These are phyloP conservation scores for Boletus eberwhitei DNA, from an alignment of 768 basidiomycete genomes.

Conservation along the genomic window DNA sequence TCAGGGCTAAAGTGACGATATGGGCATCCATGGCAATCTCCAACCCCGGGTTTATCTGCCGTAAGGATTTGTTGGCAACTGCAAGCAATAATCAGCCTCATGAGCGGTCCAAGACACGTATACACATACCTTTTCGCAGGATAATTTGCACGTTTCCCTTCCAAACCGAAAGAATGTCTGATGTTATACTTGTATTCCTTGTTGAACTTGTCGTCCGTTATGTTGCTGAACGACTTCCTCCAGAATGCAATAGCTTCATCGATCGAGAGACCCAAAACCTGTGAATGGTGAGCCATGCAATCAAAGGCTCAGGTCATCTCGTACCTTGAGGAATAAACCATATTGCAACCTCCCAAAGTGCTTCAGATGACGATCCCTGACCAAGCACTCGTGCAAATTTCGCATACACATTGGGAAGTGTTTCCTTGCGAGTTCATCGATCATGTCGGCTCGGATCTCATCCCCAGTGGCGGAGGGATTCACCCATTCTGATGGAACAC, in stretches of 20 bases:
- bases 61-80: constrained; percentile 91
- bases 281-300: constrained; percentile 1
- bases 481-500: constrained; percentile 81
- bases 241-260: constrained; percentile 95
- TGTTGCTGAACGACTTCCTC: constrained; percentile 76
- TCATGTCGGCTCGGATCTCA: constrained; percentile 88
- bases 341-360: constrained; percentile 91
- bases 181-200: constrained; percentile 98
- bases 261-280: constrained; percentile 91
- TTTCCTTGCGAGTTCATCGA: constrained; percentile 78
- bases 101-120: background rate
- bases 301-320: constrained; percentile 1
- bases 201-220: constrained; percentile 94
- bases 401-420: constrained; percentile 98
- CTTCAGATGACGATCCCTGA: constrained; percentile 80
- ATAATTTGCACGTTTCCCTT: constrained; percentile 94
- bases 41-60: constrained; percentile 58
- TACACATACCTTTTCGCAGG: constrained; percentile 75
- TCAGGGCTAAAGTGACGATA: constrained; percentile 86
- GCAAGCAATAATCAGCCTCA: constrained; percentile 4
- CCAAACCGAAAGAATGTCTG: constrained; percentile 89
- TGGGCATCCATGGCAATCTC: constrained; percentile 84
- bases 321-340: constrained; percentile 91
- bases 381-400: constrained; percentile 75
- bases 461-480: constrained; percentile 53